Conservation (phyloP, 306 rosid genomes). For the Canavalia gladiata region DNA sequence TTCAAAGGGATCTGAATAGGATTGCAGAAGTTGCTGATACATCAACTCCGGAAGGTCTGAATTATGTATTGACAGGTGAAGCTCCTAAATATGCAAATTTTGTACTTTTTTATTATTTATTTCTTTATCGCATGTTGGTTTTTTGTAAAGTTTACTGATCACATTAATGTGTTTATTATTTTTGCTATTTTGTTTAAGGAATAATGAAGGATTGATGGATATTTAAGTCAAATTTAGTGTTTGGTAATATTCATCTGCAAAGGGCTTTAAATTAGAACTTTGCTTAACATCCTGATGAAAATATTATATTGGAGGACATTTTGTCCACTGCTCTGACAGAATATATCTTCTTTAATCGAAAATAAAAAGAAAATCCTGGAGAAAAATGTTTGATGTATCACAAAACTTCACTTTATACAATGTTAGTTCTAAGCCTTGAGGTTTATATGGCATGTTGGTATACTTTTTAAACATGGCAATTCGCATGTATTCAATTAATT, state of each 20-base stretch:
- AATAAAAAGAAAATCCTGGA: not conserved
- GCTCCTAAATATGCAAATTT: slow-evolving; percentile 39
- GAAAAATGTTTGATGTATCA: slow-evolving; percentile 10
- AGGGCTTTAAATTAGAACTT: not conserved
- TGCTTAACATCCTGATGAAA: not conserved
- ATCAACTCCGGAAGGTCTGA: slow-evolving; percentile 82
- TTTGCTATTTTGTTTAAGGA: slow-evolving; percentile 24
- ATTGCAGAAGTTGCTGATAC: slow-evolving; percentile 95
- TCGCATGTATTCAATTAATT: slow-evolving; percentile 4
- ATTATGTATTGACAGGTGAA: slow-evolving; percentile 89
- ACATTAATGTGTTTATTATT: slow-evolving; percentile 12
- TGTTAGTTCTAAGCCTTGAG: not conserved
- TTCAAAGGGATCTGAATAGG: slow-evolving; percentile 90
- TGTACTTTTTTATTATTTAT: slow-evolving; percentile 27
- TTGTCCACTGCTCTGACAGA: not conserved
- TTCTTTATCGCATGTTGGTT: slow-evolving; percentile 1
- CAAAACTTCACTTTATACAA: slow-evolving; percentile 12
- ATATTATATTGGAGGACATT: not conserved
- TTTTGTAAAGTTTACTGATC: slow-evolving; percentile 10
- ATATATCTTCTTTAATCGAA: not conserved
- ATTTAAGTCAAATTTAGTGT: not conserved
- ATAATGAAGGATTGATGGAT: not conserved
- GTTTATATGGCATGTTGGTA: not conserved
- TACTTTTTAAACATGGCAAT: not conserved
- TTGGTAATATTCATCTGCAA: slow-evolving; percentile 29